A percentile compares a stretch with the other conserved stretches of the same genome.
phyloP scores from a whole-genome alignment of 352 stramenopile species.

The Phytophthora pinifolia region DNA sequence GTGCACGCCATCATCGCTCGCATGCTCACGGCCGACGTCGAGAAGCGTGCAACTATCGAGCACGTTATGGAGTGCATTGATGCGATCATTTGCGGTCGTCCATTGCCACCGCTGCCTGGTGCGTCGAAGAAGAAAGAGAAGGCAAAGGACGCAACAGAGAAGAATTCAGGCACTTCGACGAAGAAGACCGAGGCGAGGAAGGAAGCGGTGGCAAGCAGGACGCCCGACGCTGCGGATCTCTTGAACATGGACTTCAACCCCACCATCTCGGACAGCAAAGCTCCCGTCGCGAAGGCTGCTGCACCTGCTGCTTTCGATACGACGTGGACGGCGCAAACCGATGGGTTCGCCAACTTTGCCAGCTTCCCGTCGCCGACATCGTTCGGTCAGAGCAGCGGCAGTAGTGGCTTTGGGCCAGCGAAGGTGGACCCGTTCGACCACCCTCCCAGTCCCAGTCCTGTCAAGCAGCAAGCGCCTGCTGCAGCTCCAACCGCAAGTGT shows the following conservation, averaged over 20 bases:
- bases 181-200: constrained; percentile 67
- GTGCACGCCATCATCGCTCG: constrained; percentile 89
- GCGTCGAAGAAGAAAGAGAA: constrained; percentile 32
- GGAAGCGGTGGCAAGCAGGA: constrained; percentile 44
- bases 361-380: constrained; percentile 51
- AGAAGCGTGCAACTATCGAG: constrained; percentile 89
- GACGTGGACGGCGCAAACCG: constrained; percentile 23
- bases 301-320: constrained; percentile 21
- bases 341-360: constrained; percentile 65
- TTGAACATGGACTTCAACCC: constrained; percentile 73
- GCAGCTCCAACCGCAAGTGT: constrained; percentile 17
- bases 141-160: constrained; percentile 8
- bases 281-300: constrained; percentile 10
- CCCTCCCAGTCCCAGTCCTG: constrained; percentile 44
- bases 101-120: constrained; percentile 38
- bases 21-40: constrained; percentile 91
- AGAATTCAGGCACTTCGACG: constrained; percentile 6
- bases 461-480: constrained; percentile 38
- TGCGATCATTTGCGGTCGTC: constrained; percentile 47
- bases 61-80: constrained; percentile 92
- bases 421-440: constrained; percentile 45
- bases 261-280: constrained; percentile 42
- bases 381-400: constrained; percentile 17
- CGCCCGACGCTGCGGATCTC: constrained; percentile 42
- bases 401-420: constrained; percentile 13